Percentiles rank a stretch among this genome's conserved stretches.
Conservation (phyloP, 208 protist species). For the Porcisia deanei region DNA sequence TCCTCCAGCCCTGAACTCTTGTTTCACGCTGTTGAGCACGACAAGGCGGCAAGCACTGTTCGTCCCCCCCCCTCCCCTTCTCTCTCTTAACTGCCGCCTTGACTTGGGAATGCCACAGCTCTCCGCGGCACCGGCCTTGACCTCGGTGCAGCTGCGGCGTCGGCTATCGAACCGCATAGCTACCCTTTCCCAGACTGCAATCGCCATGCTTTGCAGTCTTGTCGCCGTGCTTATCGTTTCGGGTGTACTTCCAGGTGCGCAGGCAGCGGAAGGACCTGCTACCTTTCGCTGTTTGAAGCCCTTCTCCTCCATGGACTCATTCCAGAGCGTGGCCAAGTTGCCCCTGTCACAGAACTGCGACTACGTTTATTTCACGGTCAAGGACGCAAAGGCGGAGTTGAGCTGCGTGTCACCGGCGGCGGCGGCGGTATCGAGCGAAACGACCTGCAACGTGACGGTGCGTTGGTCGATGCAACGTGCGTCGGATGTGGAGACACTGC, state of each 20-base stretch:
- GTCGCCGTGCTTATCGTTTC: not conserved
- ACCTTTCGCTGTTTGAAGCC: constrained; percentile 61
- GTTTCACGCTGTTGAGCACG: not conserved
- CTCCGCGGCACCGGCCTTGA: not conserved
- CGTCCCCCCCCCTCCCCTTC: not conserved
- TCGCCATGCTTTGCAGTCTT: not conserved
- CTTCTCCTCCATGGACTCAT: constrained; percentile 44
- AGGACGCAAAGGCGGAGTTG: constrained; percentile 33
- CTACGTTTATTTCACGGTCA: constrained; percentile 58
- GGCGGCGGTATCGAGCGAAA: not conserved
- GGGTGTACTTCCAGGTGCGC: not conserved
- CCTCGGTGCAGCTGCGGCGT: not conserved
- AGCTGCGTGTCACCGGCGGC: constrained; percentile 30
- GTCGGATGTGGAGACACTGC: constrained; percentile 6
- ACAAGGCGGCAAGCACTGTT: not conserved
- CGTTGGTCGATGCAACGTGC: constrained; percentile 29
- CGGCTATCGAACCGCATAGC: not conserved
- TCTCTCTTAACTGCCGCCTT: not conserved
- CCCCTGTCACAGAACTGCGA: constrained; percentile 47
- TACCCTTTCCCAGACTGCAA: not conserved
- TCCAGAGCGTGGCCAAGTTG: constrained; percentile 38
- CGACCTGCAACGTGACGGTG: constrained; percentile 30
- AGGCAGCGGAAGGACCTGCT: not conserved
- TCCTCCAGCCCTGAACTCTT: too few relatives aligned
- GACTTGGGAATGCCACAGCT: not conserved